These are phyloP conservation scores for Chlamydomonas sphaeroides DNA, from an alignment of 139 green algal genomes.

Conservation along the genomic window DNA sequence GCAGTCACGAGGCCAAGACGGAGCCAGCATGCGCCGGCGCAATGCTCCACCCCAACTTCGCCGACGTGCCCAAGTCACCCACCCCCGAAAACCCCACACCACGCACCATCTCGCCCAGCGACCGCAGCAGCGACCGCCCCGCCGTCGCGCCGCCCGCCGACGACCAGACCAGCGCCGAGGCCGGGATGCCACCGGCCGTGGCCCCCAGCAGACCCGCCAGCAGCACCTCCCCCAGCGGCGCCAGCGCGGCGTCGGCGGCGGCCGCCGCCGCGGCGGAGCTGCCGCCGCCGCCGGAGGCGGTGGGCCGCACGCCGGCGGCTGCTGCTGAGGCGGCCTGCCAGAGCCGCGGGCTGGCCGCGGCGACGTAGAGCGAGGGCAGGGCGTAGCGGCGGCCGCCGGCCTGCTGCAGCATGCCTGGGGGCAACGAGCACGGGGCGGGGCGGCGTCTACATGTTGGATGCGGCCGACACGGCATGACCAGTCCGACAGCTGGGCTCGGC, in stretches of 20 bases:
- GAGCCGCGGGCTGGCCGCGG: slow-evolving; percentile 3
- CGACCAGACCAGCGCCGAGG: too few relatives aligned
- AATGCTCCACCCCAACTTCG: too few relatives aligned
- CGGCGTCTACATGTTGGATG: too few relatives aligned
- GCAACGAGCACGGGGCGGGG: too few relatives aligned
- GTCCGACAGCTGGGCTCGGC: too few relatives aligned
- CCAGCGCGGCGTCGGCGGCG: not conserved
- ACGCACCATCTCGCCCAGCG: not conserved
- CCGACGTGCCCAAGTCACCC: too few relatives aligned
- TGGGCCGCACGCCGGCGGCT: not conserved
- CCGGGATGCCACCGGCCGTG: not conserved
- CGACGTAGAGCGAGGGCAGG: slow-evolving; percentile 20
- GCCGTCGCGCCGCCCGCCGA: not conserved
- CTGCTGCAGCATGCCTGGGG: not conserved
- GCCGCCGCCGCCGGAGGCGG: not conserved
- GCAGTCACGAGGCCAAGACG: too few relatives aligned
- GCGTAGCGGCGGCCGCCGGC: not conserved
- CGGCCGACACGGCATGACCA: too few relatives aligned
- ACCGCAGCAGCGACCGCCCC: not conserved
- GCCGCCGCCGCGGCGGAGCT: not conserved
- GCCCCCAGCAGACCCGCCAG: slow-evolving; percentile 6
- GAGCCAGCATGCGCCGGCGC: too few relatives aligned
- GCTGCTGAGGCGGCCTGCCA: not conserved
- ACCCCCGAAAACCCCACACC: not conserved
- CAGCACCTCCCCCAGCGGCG: not conserved